A percentile compares a stretch with the other conserved stretches of the same genome.
Evolutionary conservation across 306 rosid genomes (phyloP).

Genomic region (Prunus mume): DNA sequence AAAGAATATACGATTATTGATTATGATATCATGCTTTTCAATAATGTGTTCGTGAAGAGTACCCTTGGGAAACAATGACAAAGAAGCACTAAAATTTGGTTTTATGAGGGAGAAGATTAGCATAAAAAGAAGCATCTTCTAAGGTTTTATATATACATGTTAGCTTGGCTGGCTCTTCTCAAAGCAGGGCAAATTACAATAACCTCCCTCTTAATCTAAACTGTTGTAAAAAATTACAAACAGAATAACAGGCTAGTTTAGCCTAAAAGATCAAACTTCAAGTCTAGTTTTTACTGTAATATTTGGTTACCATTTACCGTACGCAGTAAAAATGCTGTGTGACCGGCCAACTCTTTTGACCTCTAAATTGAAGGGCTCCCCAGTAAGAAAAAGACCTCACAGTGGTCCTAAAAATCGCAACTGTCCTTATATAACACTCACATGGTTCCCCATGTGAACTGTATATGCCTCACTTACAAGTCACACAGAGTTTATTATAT

Average conservation of each 20-base stretch:
- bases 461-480: not conserved
- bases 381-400: not conserved
- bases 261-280: not conserved
- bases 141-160: not conserved
- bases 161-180: not conserved
- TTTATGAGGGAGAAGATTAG: not conserved
- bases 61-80: conserved; percentile 3
- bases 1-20: conserved; percentile 20
- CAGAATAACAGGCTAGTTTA: not conserved
- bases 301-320: not conserved
- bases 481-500: not conserved
- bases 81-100: conserved; percentile 3
- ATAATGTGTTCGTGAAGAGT: conserved; percentile 14
- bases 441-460: not conserved
- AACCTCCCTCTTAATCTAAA: not conserved
- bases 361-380: not conserved
- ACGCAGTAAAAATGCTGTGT: not conserved
- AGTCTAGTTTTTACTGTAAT: not conserved
- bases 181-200: not conserved
- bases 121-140: not conserved
- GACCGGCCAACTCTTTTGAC: conserved; percentile 1
- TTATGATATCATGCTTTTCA: conserved; percentile 11
- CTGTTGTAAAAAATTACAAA: not conserved
- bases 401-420: not conserved
- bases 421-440: not conserved